Evolutionary conservation across 306 rosid genomes (phyloP).

Genomic region (Cucumis sativus): DNA sequence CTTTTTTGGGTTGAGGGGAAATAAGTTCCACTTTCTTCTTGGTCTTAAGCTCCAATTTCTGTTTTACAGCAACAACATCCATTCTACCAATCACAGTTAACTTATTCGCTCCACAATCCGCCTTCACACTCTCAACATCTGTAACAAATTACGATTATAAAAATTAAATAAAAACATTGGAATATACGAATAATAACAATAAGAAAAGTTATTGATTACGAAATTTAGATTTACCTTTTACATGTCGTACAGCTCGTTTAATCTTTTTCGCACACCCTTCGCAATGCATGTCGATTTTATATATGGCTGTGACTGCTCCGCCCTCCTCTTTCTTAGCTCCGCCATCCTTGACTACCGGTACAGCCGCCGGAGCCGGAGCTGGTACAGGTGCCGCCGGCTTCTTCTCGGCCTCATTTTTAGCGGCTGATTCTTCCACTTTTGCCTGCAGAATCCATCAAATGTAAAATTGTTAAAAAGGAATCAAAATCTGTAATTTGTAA

Average conservation of each 20-base stretch:
- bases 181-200: background rate
- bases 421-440: conserved; percentile 16
- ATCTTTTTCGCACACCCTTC: conserved; percentile 74
- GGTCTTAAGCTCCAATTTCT: conserved; percentile 38
- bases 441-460: conserved; percentile 14
- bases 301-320: conserved; percentile 27
- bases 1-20: conserved; percentile 50
- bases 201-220: background rate
- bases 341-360: conserved; percentile 7
- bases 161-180: background rate
- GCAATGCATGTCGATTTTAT: conserved; percentile 68
- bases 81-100: conserved; percentile 55
- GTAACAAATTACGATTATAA: background rate
- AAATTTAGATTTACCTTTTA: conserved; percentile 28
- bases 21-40: conserved; percentile 65
- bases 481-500: background rate
- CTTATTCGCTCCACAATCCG: conserved; percentile 39
- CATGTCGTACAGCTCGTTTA: conserved; percentile 34
- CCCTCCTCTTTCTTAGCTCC: conserved; percentile 34
- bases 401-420: conserved; percentile 48
- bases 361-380: conserved; percentile 11
- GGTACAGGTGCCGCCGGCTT: conserved; percentile 19
- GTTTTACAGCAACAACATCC: conserved; percentile 35
- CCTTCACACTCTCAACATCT: conserved; percentile 62
- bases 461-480: background rate